Conservation (phyloP, 176 grass and related monocot genomes). For the Rhynchospora breviuscula region DNA sequence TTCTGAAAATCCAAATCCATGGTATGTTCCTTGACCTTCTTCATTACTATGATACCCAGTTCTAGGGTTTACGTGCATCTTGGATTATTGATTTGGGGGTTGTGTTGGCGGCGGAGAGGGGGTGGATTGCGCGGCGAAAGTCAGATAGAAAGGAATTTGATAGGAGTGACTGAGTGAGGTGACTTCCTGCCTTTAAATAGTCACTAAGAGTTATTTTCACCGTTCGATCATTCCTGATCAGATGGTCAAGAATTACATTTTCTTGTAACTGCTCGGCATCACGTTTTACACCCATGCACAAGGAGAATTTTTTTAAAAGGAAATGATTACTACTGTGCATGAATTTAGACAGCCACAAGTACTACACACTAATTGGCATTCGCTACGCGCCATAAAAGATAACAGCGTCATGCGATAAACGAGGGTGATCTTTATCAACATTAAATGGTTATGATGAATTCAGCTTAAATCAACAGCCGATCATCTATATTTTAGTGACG, state of each 20-base stretch:
- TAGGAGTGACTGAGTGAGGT: conserved; percentile 11
- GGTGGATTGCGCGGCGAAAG: not conserved
- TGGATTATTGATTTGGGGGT: not conserved
- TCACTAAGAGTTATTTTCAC: not conserved
- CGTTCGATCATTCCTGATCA: conserved; percentile 9
- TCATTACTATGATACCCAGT: not conserved
- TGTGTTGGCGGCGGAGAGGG: not conserved
- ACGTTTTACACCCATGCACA: not conserved
- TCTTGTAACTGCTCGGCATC: not conserved
- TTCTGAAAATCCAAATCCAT: not conserved
- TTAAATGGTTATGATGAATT: conserved; percentile 3
- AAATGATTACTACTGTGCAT: conserved; percentile 4
- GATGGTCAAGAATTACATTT: not conserved
- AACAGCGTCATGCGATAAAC: not conserved
- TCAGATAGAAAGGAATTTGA: not conserved
- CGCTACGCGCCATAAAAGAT: not conserved
- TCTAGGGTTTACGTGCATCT: not conserved
- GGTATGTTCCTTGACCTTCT: not conserved
- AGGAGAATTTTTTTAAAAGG: not conserved
- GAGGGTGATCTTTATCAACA: not conserved
- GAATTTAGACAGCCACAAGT: not conserved
- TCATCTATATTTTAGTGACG: not conserved
- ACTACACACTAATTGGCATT: not conserved
- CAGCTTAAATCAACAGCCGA: not conserved
- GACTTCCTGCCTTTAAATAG: conserved; percentile 8